Evolutionary conservation across 1,139 yeast species (phyloP).

Genomic region (Kodamaea alishanica): DNA sequence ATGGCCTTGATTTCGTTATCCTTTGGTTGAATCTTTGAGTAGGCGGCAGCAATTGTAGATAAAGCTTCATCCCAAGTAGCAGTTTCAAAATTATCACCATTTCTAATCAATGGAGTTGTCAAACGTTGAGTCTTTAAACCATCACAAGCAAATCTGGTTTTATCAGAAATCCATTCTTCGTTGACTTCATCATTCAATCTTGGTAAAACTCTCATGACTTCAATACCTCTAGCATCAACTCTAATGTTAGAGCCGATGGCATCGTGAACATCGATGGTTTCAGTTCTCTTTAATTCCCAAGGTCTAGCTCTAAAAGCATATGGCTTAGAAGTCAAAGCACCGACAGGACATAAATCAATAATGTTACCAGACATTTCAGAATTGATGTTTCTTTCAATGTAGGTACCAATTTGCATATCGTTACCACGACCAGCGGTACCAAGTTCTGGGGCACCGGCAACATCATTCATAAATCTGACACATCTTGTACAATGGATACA

Average conservation of each 20-base stretch:
- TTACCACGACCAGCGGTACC: constrained; percentile 91
- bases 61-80: constrained; percentile 91
- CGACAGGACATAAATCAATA: constrained; percentile 88
- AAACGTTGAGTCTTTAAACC: constrained; percentile 85
- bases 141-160: constrained; percentile 81
- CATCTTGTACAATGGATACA: constrained; percentile 93
- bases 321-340: constrained; percentile 87
- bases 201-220: constrained; percentile 85
- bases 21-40: constrained; percentile 53
- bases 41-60: constrained; percentile 64
- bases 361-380: constrained; percentile 87
- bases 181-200: constrained; percentile 82
- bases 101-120: constrained; percentile 75
- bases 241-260: constrained; percentile 81
- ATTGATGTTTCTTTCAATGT: constrained; percentile 79
- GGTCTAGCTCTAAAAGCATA: constrained; percentile 91
- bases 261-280: constrained; percentile 81
- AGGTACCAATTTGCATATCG: constrained; percentile 89
- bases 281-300: constrained; percentile 91
- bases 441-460: constrained; percentile 90
- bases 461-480: constrained; percentile 85
- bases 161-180: constrained; percentile 91
- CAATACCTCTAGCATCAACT: constrained; percentile 84
- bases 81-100: constrained; percentile 66
- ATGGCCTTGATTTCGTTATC: constrained; percentile 77